Evolutionary conservation across 352 stramenopile species (phyloP).

Genomic region (Phytophthora fragariae): DNA sequence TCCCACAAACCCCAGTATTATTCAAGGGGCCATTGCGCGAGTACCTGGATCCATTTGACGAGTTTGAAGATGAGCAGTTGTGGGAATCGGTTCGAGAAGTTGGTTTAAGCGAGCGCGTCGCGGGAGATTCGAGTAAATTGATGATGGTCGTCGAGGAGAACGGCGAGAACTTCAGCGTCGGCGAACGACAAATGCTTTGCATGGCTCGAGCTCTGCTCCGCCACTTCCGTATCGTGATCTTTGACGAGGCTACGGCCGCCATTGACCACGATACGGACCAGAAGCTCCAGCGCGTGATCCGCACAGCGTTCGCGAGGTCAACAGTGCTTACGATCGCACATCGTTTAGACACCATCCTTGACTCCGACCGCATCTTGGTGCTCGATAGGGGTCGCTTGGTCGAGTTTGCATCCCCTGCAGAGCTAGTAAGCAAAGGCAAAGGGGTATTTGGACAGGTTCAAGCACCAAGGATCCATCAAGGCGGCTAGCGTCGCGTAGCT

Average conservation of each 20-base stretch:
- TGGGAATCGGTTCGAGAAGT: slow-evolving; percentile 57
- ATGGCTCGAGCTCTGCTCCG: slow-evolving; percentile 91
- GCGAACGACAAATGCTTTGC: slow-evolving; percentile 94
- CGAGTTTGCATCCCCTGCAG: slow-evolving; percentile 81
- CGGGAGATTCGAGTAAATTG: slow-evolving; percentile 57
- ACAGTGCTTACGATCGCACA: slow-evolving; percentile 97
- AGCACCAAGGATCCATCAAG: slow-evolving; percentile 13
- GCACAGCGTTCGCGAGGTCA: slow-evolving; percentile 82
- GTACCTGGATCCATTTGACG: slow-evolving; percentile 92
- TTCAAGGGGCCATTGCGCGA: slow-evolving; percentile 91
- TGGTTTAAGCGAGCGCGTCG: slow-evolving; percentile 62
- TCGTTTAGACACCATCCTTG: slow-evolving; percentile 91
- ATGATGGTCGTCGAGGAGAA: slow-evolving; percentile 89
- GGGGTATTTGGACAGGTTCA: slow-evolving; percentile 52
- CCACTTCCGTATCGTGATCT: slow-evolving; percentile 75
- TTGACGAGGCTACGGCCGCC: slow-evolving; percentile 76
- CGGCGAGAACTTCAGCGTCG: slow-evolving; percentile 94
- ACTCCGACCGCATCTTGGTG: slow-evolving; percentile 62
- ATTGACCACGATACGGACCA: slow-evolving; percentile 87
- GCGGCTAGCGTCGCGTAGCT: slow-evolving; percentile 13
- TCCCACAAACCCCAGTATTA: slow-evolving; percentile 94
- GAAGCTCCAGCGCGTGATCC: slow-evolving; percentile 74
- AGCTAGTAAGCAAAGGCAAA: slow-evolving; percentile 55
- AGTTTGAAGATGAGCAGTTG: slow-evolving; percentile 77
- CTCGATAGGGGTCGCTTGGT: slow-evolving; percentile 77